These are phyloP conservation scores for Boletus sp. DNA, from an alignment of 1,284 basidiomycete genomes.

Conservation along the genomic window DNA sequence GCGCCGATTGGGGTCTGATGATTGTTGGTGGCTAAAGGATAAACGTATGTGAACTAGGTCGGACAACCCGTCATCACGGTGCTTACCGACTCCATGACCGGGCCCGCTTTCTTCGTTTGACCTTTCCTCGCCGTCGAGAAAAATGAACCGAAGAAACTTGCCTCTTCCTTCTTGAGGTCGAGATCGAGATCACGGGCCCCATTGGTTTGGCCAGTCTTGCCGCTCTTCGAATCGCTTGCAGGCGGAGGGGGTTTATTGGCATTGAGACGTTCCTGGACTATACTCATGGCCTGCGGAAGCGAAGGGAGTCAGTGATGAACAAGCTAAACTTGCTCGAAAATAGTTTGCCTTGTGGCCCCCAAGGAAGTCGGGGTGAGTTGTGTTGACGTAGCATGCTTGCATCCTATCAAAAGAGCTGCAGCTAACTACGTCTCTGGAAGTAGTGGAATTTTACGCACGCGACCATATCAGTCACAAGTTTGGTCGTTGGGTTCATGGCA, in stretches of 20 bases:
- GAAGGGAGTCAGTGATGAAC: constrained; percentile 7
- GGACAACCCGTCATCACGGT: neutral
- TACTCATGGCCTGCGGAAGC: constrained; percentile 70
- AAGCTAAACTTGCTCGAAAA: neutral
- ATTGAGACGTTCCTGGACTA: constrained; percentile 83
- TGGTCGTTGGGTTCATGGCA: constrained; percentile 90
- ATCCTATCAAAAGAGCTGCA: constrained; percentile 51
- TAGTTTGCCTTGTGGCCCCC: constrained; percentile 78
- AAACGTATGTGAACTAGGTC: neutral
- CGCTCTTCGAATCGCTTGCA: constrained; percentile 64
- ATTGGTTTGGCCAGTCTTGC: constrained; percentile 69
- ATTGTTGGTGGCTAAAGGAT: constrained; percentile 68
- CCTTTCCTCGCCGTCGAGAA: constrained; percentile 76
- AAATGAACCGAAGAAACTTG: constrained; percentile 95
- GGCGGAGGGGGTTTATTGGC: constrained; percentile 68
- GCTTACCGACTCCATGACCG: constrained; percentile 76
- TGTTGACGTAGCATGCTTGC: constrained; percentile 98
- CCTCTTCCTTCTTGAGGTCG: constrained; percentile 82
- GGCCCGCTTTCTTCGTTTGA: constrained; percentile 64
- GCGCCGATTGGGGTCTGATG: constrained; percentile 88
- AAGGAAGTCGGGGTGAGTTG: constrained; percentile 98
- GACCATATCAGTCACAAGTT: constrained; percentile 91
- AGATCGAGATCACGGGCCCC: constrained; percentile 94
- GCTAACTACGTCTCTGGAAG: neutral
- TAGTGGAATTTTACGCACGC: constrained; percentile 46